phyloP scores from a whole-genome alignment of 345 rosid species.

The Isatis tinctoria region DNA sequence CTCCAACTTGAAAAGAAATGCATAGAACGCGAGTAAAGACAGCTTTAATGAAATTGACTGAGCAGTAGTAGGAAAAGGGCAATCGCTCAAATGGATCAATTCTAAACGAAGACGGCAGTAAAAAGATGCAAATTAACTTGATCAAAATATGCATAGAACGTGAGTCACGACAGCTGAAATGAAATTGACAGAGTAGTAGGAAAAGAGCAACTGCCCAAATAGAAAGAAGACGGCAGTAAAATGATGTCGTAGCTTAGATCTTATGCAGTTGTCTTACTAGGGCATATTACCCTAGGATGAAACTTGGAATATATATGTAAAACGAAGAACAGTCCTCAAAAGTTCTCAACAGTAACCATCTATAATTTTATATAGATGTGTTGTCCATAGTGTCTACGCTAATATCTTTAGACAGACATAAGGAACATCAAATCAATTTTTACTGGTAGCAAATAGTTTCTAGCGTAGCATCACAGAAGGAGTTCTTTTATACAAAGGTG shows the following conservation, averaged over 20 bases:
- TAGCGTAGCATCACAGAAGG: constrained; percentile 4
- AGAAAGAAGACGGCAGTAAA: background rate
- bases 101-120: background rate
- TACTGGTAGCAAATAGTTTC: constrained; percentile 15
- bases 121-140: background rate
- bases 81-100: background rate
- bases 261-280: background rate
- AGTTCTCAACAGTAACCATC: constrained; percentile 5
- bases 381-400: constrained; percentile 3
- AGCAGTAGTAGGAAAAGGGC: background rate
- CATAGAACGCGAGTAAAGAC: background rate
- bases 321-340: constrained; percentile 1
- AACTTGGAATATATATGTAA: background rate
- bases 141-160: background rate
- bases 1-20: background rate
- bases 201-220: background rate
- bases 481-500: background rate
- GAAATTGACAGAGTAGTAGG: too few relatives aligned
- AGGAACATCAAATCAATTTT: background rate
- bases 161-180: background rate
- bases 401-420: background rate
- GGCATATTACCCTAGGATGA: background rate
- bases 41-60: background rate
- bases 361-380: constrained; percentile 1
- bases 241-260: background rate